Conservation (phyloP, 2,329 filamentous ascomycete genomes). For the Septoria petroselini region DNA sequence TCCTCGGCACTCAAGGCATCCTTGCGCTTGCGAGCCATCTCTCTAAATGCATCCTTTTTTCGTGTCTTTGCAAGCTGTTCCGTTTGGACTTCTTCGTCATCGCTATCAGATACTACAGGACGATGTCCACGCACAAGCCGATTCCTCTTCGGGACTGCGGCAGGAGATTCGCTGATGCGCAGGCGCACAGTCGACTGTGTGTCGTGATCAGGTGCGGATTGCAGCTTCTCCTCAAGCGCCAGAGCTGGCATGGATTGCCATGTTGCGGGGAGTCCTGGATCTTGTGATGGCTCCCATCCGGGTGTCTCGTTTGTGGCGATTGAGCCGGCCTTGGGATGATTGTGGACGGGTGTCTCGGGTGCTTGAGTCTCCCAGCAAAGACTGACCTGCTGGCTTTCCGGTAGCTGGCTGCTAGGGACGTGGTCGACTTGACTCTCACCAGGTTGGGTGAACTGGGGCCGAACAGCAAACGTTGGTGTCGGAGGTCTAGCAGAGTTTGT, state of each 20-base stretch:
- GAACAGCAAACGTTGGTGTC: constrained; percentile 17
- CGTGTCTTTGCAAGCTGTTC: constrained; percentile 42
- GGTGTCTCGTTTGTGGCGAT: constrained; percentile 32
- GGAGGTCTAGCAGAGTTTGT: constrained; percentile 33
- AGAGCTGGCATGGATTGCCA: constrained; percentile 26
- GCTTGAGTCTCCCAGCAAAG: constrained; percentile 38
- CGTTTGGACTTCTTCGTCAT: constrained; percentile 38
- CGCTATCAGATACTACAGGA: constrained; percentile 45
- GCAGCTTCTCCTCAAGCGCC: constrained; percentile 22
- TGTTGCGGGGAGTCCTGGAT: constrained; percentile 32
- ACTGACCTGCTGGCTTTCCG: constrained; percentile 38
- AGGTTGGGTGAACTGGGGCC: constrained; percentile 13
- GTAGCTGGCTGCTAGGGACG: constrained; percentile 29
- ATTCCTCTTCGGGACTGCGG: constrained; percentile 51
- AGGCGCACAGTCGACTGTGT: constrained; percentile 36
- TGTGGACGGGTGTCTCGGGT: constrained; percentile 33
- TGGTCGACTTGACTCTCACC: constrained; percentile 22
- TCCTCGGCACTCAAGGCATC: constrained; percentile 41
- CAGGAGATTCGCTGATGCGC: constrained; percentile 36
- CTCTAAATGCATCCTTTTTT: constrained; percentile 58
- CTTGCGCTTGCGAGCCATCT: constrained; percentile 65
- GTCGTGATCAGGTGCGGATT: constrained; percentile 27
- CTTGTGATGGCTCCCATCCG: constrained; percentile 38
- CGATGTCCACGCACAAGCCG: constrained; percentile 47
- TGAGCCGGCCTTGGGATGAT: constrained; percentile 24